Base-by-base conservation (phyloP, 306 rosid genomes). In the Rosa lucieae region DNA sequence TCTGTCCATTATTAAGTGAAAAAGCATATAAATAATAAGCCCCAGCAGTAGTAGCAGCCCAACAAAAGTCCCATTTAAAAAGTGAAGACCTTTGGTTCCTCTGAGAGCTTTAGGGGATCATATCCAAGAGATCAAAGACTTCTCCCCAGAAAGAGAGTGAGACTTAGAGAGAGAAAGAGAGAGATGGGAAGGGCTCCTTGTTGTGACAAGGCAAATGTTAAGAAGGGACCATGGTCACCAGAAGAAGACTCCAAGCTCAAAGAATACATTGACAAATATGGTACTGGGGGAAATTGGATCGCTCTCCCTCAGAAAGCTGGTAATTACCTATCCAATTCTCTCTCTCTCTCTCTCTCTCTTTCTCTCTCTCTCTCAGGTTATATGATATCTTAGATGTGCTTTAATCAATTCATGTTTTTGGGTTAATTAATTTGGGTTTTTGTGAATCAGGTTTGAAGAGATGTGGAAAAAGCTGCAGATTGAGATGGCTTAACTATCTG, bases 101-200 rank as follows among this genome's bases (percentile, higher is more conserved):
- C 73, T n/a, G 32, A 17, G 70, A 75, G 66, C 71, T 42, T 72
- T 62, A 53, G 67, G 12, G 26, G 53, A 17, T 67, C 71, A 74
- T 46, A 79, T 20, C 52, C 76, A 77, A 70, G 23, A 81, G 82
- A 62, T 67, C 69, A 42, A 72, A 67, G 66, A 72, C 47, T 43
- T 78, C 59, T n/a, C 43, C 51, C 67, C 8, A 2, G 29, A 11
- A 77, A 85, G 39, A 51, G 40, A 44, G 65, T 52, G 40, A 44
- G 65, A 61, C 59, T 32, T 32, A 72, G 61, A 80, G 59, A 80
- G 76, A 72, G 55, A 70, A 47, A 63, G 78, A 80, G 72, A 84
- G 85, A 87, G 46, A 94, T 92, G 98, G 98, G 98, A 59, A 94
- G 98, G 74, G 97, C 97, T 81, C 98, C 98, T 84, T 94, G 98